Percentiles rank a stretch among this genome's conserved stretches.
These are phyloP conservation scores for Wickerhamomyces xylosicus DNA, from an alignment of 805 yeast genomes.

Conservation along the genomic window DNA sequence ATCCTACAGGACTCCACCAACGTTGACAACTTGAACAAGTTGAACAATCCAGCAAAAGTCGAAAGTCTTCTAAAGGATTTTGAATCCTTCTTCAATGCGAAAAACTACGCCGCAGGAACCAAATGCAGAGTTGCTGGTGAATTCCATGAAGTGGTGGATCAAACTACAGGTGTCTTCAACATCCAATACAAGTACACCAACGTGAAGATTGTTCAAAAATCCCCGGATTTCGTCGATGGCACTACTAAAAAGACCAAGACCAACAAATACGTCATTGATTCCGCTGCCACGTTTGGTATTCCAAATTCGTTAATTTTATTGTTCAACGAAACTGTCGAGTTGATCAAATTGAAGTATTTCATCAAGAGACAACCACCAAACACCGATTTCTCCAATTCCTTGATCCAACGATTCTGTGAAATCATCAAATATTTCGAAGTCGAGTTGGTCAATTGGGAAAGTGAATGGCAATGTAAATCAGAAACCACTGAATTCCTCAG, in stretches of 20 bases:
- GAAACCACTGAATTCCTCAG: conserved; percentile 20
- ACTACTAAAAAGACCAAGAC: conserved; percentile 22
- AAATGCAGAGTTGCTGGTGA: conserved; percentile 11
- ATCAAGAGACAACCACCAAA: conserved; percentile 11
- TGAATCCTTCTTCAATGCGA: conserved; percentile 4
- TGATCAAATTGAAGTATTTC: conserved; percentile 52
- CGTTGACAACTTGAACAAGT: conserved; percentile 9
- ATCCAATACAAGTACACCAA: conserved; percentile 23
- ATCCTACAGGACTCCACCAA: conserved; percentile 61
- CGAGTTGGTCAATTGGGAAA: conserved; percentile 51
- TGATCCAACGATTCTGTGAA: conserved; percentile 12
- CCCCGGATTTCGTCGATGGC: conserved; percentile 30
- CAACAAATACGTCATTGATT: conserved; percentile 44
- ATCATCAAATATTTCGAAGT: conserved; percentile 27
- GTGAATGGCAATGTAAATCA: conserved; percentile 58
- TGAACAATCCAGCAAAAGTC: conserved; percentile 2
- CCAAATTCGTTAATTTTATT: conserved; percentile 71
- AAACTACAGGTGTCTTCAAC: conserved; percentile 33
- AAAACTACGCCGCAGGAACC: conserved; percentile 15
- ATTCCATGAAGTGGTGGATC: conserved; percentile 32
- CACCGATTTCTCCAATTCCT: not conserved
- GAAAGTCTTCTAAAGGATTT: conserved; percentile 8
- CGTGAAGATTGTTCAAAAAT: conserved; percentile 7
- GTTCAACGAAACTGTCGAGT: conserved; percentile 62
- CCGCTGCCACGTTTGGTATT: conserved; percentile 75